Evolutionary conservation across 1,284 basidiomycete species (phyloP), one percentile per base, ranked within the genome.

Genomic region (Ceraceosorus guamensis): DNA sequence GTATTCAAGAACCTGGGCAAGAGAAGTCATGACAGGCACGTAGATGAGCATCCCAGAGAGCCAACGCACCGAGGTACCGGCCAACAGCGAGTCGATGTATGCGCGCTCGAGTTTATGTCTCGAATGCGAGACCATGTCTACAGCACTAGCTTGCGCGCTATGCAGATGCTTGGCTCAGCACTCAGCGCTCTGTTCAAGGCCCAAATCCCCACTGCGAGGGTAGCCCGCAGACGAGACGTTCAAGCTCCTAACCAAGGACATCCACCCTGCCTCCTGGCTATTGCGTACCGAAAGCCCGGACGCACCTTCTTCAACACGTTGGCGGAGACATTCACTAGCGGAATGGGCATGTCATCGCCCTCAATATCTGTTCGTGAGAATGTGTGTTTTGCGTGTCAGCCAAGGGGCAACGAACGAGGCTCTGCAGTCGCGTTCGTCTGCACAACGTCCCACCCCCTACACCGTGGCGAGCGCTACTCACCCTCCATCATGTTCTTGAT

Each of bases 401-500:
- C 24, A 24, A 24, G 24, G 24, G 24, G 24, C 24, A 24, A 24
- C 24, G 24, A 24, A 24, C 24, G 2, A 24, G 24, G 24, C 24
- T 24, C 24, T 24, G 24, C 24, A 24, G 24, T 24, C 24, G 24
- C 24, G 24, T 24, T 24, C 24, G 24, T 24, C 3, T 24, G 3
- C 24, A 24, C 24, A 3, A 24, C 24, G 24, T 24, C 24, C 24
- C 24, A 24, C 24, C 24, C 24, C 24, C 24, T 24, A 1, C 24
- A 24, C 3, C 24, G 24, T 24, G 16, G 39, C 11, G 37, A n/a
- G 4, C 37, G 16, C 44, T 14, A 73, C 80, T 71, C 76, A 92
- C 93, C 93, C 79, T 98, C 95, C 60, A 98, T 87, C 93, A 99
- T 96, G 82, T 95, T 91, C 83, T 95, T 96, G 80, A 99, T 95